A percentile compares a stretch with the other conserved stretches of the same genome.
Conservation (phyloP, 345 rosid species). For the Salix arbutifolia region DNA sequence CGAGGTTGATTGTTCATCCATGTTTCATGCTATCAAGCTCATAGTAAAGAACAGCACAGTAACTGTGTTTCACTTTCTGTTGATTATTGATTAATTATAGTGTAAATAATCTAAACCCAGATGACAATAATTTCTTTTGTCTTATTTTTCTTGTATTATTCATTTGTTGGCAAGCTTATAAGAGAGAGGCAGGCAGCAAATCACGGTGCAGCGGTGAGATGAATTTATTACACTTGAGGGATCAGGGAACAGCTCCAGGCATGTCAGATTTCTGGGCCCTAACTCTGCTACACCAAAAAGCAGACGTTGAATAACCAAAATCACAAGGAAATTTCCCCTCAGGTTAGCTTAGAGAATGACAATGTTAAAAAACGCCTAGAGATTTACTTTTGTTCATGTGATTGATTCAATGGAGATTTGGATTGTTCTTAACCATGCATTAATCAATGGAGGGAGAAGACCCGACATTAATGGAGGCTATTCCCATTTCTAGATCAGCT, state of each 20-base stretch:
- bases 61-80: no score
- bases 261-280: constrained; percentile 27
- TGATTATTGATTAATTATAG: neutral
- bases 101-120: neutral
- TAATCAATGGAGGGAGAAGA: constrained; percentile 23
- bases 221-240: neutral
- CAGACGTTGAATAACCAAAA: neutral
- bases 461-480: constrained; percentile 25
- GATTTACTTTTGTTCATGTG: neutral
- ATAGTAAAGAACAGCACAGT: no score
- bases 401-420: neutral
- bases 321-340: neutral
- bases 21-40: no score
- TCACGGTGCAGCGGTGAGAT: neutral
- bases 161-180: constrained; percentile 10
- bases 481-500: constrained; percentile 18
- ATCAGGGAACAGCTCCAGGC: constrained; percentile 25
- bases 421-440: constrained; percentile 2
- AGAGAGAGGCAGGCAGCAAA: constrained; percentile 8
- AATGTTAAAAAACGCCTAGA: neutral
- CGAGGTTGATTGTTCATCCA: no score
- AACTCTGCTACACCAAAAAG: neutral
- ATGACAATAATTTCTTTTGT: constrained; percentile 6
- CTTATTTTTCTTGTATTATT: constrained; percentile 7
- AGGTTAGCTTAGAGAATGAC: neutral